Conservation (phyloP, 2,329 filamentous ascomycete species). For the Arthroderma uncinatum region DNA sequence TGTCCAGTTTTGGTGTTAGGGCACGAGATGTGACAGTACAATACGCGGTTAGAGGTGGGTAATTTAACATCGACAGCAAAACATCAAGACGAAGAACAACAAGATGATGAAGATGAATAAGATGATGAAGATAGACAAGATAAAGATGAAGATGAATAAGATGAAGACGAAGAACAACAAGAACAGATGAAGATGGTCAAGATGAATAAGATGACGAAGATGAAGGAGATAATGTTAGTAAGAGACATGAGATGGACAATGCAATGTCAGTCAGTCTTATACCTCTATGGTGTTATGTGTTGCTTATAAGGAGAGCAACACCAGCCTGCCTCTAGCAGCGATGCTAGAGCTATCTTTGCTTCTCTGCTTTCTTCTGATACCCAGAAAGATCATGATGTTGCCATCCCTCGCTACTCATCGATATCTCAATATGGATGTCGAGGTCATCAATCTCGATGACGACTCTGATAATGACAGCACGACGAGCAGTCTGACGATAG, state of each 20-base stretch:
- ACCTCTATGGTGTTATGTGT: no score
- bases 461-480: neutral
- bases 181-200: no score
- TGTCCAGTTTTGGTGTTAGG: neutral
- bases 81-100: neutral
- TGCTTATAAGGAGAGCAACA: no score
- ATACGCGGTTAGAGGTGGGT: neutral
- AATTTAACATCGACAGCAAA: neutral
- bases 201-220: no score
- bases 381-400: neutral
- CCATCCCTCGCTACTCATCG: neutral
- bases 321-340: neutral
- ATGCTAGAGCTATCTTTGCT: neutral
- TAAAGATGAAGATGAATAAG: neutral
- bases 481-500: neutral
- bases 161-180: neutral
- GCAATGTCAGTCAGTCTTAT: no score
- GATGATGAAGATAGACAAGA: neutral
- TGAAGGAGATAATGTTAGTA: no score
- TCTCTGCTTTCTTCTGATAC: neutral
- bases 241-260: no score
- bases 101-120: neutral
- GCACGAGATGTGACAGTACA: neutral
- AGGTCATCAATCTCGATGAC: neutral
- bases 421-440: neutral